Conservation (phyloP, 441 rosid genomes). For the Gossypium davidsonii region DNA sequence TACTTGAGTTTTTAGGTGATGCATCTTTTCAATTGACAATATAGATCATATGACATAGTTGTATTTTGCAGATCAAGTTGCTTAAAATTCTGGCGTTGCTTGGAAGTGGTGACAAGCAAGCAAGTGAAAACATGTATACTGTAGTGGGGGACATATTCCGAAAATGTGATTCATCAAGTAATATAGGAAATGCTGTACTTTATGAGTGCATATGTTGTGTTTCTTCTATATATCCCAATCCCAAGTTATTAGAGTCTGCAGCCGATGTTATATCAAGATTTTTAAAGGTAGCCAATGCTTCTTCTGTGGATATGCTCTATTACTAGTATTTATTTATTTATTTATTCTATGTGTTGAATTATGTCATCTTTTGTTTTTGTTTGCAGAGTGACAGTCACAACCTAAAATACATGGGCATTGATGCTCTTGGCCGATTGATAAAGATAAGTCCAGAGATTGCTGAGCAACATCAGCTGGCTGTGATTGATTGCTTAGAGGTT, state of each 20-base stretch:
- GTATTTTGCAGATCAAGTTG: slow-evolving; percentile 68
- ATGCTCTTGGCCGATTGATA: slow-evolving; percentile 85
- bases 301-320: background rate
- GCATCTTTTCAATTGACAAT: background rate
- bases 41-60: background rate
- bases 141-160: slow-evolving; percentile 81
- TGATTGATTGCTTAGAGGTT: slow-evolving; percentile 97
- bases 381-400: slow-evolving; percentile 94
- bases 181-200: slow-evolving; percentile 88
- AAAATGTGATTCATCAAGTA: slow-evolving; percentile 77
- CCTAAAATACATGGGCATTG: slow-evolving; percentile 92
- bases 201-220: slow-evolving; percentile 89
- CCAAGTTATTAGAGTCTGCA: slow-evolving; percentile 82
- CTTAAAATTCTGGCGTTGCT: slow-evolving; percentile 84
- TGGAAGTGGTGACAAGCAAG: slow-evolving; percentile 93
- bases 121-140: slow-evolving; percentile 85
- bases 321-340: too few species aligned
- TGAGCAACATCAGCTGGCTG: slow-evolving; percentile 95
- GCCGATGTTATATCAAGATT: slow-evolving; percentile 79
- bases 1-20: background rate
- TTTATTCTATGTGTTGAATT: slow-evolving; percentile 7
- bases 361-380: slow-evolving; percentile 14
- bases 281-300: slow-evolving; percentile 56
- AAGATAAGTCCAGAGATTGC: slow-evolving; percentile 85
- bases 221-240: slow-evolving; percentile 70